Conservation (phyloP, 2,329 filamentous ascomycete species). For the Claviceps africana region DNA sequence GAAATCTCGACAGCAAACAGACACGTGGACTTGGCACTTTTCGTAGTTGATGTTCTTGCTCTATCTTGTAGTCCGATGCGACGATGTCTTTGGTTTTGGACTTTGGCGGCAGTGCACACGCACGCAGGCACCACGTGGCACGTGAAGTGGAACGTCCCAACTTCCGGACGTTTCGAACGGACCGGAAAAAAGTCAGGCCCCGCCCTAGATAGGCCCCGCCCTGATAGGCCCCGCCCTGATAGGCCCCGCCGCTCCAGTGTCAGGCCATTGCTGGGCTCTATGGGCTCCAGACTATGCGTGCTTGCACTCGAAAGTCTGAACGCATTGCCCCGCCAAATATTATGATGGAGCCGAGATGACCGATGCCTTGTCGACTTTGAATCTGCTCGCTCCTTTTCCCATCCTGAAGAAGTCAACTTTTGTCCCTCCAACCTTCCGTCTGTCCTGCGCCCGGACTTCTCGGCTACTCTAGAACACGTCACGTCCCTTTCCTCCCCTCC, state of each 20-base stretch:
- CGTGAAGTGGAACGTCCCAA: no score
- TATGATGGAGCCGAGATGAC: slow-evolving; percentile 6
- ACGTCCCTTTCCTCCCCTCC: background rate
- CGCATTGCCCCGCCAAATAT: slow-evolving; percentile 20
- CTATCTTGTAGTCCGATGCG: no score
- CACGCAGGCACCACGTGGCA: background rate
- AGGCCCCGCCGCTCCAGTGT: background rate
- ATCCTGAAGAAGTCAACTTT: background rate
- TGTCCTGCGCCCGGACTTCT: background rate
- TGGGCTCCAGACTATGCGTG: background rate
- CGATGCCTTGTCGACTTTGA: slow-evolving; percentile 9
- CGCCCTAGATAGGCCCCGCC: background rate
- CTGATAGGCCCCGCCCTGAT: background rate
- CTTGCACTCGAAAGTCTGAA: background rate
- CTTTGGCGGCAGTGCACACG: no score
- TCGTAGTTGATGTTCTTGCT: background rate
- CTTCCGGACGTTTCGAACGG: slow-evolving; percentile 1
- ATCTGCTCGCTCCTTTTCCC: slow-evolving; percentile 5
- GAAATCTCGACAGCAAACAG: background rate
- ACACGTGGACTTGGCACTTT: background rate
- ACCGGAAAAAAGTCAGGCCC: slow-evolving; percentile 18
- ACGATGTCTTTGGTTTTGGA: no score
- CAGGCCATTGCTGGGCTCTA: background rate
- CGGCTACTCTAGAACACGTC: background rate
- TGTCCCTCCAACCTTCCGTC: background rate